Percentiles rank a stretch among this genome's conserved stretches.
Evolutionary conservation across 495 filamentous ascomycete genomes (phyloP).

Genomic region (Tuber magnatum): DNA sequence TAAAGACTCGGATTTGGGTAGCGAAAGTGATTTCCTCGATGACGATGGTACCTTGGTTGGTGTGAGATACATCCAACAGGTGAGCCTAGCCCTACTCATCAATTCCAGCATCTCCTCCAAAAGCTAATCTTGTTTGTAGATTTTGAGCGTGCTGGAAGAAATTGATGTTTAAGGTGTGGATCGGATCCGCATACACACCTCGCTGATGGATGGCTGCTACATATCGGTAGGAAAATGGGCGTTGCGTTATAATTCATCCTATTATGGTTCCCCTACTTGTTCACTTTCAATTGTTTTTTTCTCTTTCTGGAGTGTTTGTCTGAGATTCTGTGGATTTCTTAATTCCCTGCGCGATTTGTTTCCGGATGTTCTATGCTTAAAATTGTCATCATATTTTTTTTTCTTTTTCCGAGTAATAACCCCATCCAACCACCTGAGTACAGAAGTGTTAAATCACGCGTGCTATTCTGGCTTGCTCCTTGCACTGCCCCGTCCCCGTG

Average conservation of each 20-base stretch:
- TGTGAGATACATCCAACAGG: conserved; percentile 51
- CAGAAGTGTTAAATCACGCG: neutral
- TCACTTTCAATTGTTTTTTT: neutral
- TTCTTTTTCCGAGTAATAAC: neutral
- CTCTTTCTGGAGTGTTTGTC: neutral
- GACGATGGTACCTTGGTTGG: conserved; percentile 48
- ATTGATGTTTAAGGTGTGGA: neutral
- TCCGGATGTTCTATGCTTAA: neutral
- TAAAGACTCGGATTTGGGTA: conserved; percentile 46
- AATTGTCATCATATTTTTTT: neutral
- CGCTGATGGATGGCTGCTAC: neutral
- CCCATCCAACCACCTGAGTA: neutral
- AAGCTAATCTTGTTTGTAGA: neutral
- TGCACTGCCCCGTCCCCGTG: neutral
- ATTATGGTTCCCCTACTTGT: too few species aligned
- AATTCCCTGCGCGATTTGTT: neutral
- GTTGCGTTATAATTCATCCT: neutral
- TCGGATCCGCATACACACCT: neutral
- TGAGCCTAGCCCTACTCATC: conserved; percentile 18
- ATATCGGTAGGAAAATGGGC: neutral
- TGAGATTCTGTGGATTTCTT: neutral
- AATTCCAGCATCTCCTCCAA: neutral
- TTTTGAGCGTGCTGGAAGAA: neutral
- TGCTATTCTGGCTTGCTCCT: neutral
- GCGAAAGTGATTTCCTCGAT: conserved; percentile 47